Evolutionary conservation across 208 protist genomes (phyloP), one percentile per base, ranked within the genome.

Genomic region (Wallacemonas sp.): DNA sequence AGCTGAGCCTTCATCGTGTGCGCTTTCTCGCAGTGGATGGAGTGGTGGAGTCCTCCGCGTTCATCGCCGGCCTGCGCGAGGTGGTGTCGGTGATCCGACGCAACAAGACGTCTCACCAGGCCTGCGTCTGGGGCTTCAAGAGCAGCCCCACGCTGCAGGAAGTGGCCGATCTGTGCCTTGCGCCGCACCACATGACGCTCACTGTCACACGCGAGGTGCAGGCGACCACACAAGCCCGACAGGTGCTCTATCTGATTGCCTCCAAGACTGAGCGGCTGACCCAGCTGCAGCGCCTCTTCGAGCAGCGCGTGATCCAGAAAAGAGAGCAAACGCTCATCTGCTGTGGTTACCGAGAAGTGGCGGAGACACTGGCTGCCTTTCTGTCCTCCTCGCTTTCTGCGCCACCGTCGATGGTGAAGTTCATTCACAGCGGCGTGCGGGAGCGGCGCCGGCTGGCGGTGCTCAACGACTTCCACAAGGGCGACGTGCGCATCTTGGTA

Each of bases 11-110:
- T 1, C 51, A 75, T 1, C 17, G 66, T 22, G 75, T 97, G 31
- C 83, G 80, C 42, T 97, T 96, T 60, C 69, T 99, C 21, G 84
- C 96, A 17, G 82, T 98, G 24, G 97, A 99, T 72, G 97, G 98
- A 56, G 96, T 99, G 96, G 79, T 99, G 19, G 97, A 98, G 76
- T 64, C 27, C 0, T 30, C 21, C 8, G 65, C 61, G 14, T 62
- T 61, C 68, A 79, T 59, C 68, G 69, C 65, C 55, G 86, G 72
- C 59, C 72, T 62, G 62, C 68, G 60, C 67, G 81, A 70, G 34
- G 88, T 98, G 51, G 69, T 86, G 41, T 94, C 80, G 22, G 97
- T 99, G 49, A 59, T 99, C 39, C 81, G 79, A 53, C 59, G 72
- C 30, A 83, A 77, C 19, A 58, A 88, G n/a, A 77, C 82, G 17